Conservation (phyloP, 176 grass and related monocot genomes). For the Guadua angustifolia region DNA sequence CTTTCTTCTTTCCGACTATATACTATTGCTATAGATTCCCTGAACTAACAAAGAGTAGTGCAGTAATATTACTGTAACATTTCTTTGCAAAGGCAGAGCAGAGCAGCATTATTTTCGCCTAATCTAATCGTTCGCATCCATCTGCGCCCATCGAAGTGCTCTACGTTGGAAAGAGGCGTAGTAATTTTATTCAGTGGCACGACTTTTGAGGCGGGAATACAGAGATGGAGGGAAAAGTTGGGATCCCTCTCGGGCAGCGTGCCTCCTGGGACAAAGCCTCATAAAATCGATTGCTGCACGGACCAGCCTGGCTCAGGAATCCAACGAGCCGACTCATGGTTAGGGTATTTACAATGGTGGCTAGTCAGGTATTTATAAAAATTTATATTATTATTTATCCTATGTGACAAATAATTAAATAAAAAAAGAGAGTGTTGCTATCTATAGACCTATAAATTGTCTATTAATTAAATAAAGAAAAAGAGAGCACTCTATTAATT, state of each 20-base stretch:
- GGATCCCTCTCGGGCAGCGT: conserved; percentile 15
- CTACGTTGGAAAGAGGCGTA: neutral
- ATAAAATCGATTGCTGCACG: neutral
- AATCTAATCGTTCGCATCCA: neutral
- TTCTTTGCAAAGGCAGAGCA: neutral
- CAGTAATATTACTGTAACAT: too few relatives aligned
- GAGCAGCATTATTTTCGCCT: neutral
- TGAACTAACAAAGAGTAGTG: too few relatives aligned
- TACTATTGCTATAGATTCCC: neutral
- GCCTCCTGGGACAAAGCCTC: neutral
- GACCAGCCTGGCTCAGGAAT: neutral
- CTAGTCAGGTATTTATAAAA: too few relatives aligned
- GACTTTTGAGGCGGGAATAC: conserved; percentile 13
- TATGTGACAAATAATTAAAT: too few relatives aligned
- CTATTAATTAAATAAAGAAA: too few relatives aligned
- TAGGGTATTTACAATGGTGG: too few relatives aligned
- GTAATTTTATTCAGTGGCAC: neutral
- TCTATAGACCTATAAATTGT: too few relatives aligned
- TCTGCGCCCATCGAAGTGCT: neutral
- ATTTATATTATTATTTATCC: too few relatives aligned
- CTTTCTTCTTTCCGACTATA: neutral
- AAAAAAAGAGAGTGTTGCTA: too few relatives aligned
- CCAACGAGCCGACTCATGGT: neutral
- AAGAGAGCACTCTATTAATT: too few relatives aligned
- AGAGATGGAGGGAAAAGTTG: neutral